A percentile compares a stretch with the other conserved stretches of the same genome.
Evolutionary conservation across 176 grass and related monocot species (phyloP).

Genomic region (Carex parvula): DNA sequence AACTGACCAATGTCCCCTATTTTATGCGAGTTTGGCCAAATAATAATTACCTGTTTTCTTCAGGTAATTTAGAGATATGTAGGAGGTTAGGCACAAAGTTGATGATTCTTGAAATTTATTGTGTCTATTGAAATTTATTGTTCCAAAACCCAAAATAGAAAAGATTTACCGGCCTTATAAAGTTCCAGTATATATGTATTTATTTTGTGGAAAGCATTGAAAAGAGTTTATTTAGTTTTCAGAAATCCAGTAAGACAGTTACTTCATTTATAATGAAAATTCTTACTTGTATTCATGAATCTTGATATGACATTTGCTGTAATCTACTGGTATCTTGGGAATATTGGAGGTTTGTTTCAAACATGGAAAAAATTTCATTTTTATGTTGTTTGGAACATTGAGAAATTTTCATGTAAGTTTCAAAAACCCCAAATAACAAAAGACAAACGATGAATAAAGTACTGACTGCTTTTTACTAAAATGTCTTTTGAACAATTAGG

Average conservation of each 20-base stretch:
- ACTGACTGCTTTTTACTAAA: background rate
- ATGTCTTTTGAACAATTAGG: slow-evolving; percentile 37
- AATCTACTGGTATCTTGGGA: background rate
- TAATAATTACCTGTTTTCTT: background rate
- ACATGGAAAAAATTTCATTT: background rate
- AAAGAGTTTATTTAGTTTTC: background rate
- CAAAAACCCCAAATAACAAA: background rate
- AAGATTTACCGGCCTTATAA: background rate
- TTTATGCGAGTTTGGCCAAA: background rate
- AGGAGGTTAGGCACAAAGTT: too few relatives aligned
- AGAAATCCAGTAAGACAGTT: background rate
- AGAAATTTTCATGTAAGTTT: background rate
- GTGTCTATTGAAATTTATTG: too few relatives aligned
- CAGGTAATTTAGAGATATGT: background rate
- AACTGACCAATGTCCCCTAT: background rate
- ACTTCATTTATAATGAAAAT: background rate
- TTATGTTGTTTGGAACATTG: background rate
- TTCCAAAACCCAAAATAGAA: background rate
- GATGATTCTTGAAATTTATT: background rate
- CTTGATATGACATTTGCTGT: background rate
- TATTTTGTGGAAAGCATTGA: background rate
- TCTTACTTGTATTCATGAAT: background rate
- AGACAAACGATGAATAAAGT: background rate
- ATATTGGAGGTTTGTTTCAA: background rate
- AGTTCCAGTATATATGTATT: background rate